Percentiles rank a stretch among this genome's conserved stretches.
These are phyloP conservation scores for Gamarada debralockiae DNA, from an alignment of 495 filamentous ascomycete species.

Conservation along the genomic window DNA sequence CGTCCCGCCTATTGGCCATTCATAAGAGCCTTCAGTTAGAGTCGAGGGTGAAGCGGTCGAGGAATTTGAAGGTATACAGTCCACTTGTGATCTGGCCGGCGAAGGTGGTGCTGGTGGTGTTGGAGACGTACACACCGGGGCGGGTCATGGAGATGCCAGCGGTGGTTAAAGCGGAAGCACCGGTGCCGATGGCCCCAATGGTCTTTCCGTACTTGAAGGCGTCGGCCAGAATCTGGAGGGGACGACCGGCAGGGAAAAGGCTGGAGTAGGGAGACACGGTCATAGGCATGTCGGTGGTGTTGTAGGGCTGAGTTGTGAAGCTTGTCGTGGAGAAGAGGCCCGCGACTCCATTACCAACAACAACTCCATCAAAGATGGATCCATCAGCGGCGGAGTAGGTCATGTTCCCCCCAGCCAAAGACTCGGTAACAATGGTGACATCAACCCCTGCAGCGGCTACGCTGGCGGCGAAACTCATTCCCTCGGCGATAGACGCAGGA, in stretches of 20 bases:
- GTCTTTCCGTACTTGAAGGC: slow-evolving; percentile 73
- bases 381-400: slow-evolving; percentile 72
- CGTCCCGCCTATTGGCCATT: too few relatives aligned
- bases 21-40: too few relatives aligned
- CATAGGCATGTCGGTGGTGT: too few relatives aligned
- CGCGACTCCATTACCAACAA: slow-evolving; percentile 57
- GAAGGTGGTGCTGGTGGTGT: slow-evolving; percentile 35
- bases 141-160: slow-evolving; percentile 36
- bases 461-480: slow-evolving; percentile 37
- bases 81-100: slow-evolving; percentile 52
- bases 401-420: slow-evolving; percentile 49
- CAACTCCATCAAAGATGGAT: slow-evolving; percentile 65
- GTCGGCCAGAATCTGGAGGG: slow-evolving; percentile 59
- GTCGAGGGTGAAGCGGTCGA: slow-evolving; percentile 55
- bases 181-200: slow-evolving; percentile 55
- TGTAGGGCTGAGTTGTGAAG: too few relatives aligned
- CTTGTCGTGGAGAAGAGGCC: slow-evolving; percentile 41
- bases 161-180: slow-evolving; percentile 34
- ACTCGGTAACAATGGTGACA: slow-evolving; percentile 60
- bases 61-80: slow-evolving; percentile 61
- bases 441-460: slow-evolving; percentile 48
- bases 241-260: slow-evolving; percentile 61
- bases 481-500: slow-evolving; percentile 35
- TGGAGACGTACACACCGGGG: slow-evolving; percentile 49
- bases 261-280: too few relatives aligned